Evolutionary conservation across 495 filamentous ascomycete genomes (phyloP), one percentile per base, ranked within the genome.

Genomic region (Penicillium cinerascens): DNA sequence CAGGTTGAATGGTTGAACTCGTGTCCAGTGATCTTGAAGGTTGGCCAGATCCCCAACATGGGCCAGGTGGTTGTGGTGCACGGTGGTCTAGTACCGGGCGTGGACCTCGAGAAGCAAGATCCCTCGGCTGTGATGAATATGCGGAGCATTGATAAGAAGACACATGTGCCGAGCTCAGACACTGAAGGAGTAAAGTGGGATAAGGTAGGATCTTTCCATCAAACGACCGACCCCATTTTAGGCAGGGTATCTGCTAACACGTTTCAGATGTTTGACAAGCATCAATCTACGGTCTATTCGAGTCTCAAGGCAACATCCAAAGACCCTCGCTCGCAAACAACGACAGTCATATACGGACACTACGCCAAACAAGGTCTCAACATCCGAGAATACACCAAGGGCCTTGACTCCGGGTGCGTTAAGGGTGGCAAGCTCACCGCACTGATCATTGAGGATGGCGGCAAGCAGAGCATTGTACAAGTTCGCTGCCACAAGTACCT

Each of bases 51-150:
- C n/a, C 63, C 64, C 10, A 65, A 69, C 10, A 67, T 91, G 65
- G 75, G 75, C 4, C 73, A 85, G 26, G 72, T 92, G 0, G 73
- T 85, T 3, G 83, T 93, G 40, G 91, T 91, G 3, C 93, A 98
- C 72, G 93, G 79, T 0, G 93, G 93, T 1, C 66, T 97, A 1
- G 81, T 91, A 0, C 89, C 92, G 0, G 87, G 80, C 0, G 73
- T 95, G 6, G 65, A 77, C 0, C 73, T 96, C 4, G 77, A 87
- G 44, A 74, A 80, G 49, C 89, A 96, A 58, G 88, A 96, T 69
- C 85, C 91, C 0, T 82, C 80, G 59, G 82, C 82, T 40, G 85
- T 87, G 13, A 97, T 97, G 91, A 92, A 87, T 59, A 95, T 98
- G 91, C 83, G 89, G 42, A 89, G 82, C 3, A 83, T 97, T 40